phyloP scores from a whole-genome alignment of 495 filamentous ascomycete species.

The Aspergillus avenaceus region DNA sequence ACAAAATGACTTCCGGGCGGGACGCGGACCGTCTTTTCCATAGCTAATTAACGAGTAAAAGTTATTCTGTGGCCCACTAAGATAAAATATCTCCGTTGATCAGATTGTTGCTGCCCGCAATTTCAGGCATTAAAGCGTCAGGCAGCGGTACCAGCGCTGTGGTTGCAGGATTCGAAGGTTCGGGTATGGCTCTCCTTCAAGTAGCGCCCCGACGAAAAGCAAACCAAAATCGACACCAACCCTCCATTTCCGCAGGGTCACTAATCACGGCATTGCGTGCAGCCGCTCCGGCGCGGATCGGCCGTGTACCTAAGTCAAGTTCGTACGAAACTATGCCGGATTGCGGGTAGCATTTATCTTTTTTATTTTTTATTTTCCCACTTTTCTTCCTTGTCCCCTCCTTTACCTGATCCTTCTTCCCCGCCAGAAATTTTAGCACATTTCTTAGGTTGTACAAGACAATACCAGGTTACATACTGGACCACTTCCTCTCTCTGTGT shows the following conservation, averaged over 20 bases:
- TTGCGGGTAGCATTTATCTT: background rate
- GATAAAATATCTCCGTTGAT: conserved; percentile 8
- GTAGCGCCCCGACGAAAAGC: conserved; percentile 11
- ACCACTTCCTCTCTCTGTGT: too few relatives aligned
- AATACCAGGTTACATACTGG: background rate
- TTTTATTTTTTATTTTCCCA: background rate
- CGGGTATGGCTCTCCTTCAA: conserved; percentile 8
- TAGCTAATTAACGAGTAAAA: conserved; percentile 8
- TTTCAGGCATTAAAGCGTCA: conserved; percentile 8
- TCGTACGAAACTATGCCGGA: conserved; percentile 1
- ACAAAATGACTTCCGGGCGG: conserved; percentile 21
- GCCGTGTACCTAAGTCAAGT: background rate
- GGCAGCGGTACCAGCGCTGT: conserved; percentile 15
- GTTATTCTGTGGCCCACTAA: conserved; percentile 8
- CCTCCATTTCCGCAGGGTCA: conserved; percentile 5
- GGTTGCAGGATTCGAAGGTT: conserved; percentile 18
- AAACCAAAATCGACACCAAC: conserved; percentile 5
- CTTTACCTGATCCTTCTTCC: too few relatives aligned
- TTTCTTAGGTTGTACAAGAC: background rate
- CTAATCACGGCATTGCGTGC: conserved; percentile 14
- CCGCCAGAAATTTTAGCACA: background rate
- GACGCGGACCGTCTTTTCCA: conserved; percentile 22
- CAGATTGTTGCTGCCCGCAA: conserved; percentile 6
- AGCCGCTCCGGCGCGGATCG: conserved; percentile 16
- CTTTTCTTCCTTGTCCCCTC: background rate